Conservation (phyloP, 208 protist genomes). For the Leishmania guyanensis region DNA sequence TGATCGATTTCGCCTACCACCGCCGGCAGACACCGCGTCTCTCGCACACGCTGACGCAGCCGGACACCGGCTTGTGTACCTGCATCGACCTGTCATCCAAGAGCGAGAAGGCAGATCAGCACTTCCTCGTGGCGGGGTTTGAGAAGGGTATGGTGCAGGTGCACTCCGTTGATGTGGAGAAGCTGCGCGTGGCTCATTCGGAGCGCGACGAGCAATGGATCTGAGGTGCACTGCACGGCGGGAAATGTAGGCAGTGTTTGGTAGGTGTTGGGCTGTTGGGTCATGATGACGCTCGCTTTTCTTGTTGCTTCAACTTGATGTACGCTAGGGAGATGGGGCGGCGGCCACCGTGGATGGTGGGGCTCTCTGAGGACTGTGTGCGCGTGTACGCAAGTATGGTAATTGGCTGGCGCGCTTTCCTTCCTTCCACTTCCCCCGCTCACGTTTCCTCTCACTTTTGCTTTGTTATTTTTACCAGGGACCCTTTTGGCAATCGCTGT, state of each 20-base stretch:
- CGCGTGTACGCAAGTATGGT: not conserved
- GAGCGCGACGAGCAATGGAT: constrained; percentile 77
- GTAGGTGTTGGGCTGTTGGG: not conserved
- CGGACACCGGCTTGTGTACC: constrained; percentile 63
- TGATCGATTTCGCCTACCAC: constrained; percentile 69
- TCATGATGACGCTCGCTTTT: not conserved
- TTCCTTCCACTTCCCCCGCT: too few species aligned
- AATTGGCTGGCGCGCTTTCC: not conserved
- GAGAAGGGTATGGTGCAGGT: constrained; percentile 78
- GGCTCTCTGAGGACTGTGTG: not conserved
- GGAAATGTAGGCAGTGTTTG: not conserved
- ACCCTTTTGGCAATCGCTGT: not conserved
- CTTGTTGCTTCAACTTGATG: constrained; percentile 8
- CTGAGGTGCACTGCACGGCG: constrained; percentile 9
- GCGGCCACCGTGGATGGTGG: not conserved
- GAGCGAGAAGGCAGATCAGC: constrained; percentile 48
- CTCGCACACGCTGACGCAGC: constrained; percentile 49
- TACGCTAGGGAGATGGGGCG: not conserved
- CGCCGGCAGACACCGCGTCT: constrained; percentile 53
- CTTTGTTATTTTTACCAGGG: not conserved
- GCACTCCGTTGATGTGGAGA: constrained; percentile 52
- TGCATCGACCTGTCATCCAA: constrained; percentile 63
- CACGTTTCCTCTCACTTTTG: too few species aligned
- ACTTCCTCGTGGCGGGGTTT: constrained; percentile 69
- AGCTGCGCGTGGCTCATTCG: constrained; percentile 39